Percentiles rank a stretch among this genome's conserved stretches.
phyloP scores from a whole-genome alignment of 257 asterid species.

The Knoxia roxburghii region DNA sequence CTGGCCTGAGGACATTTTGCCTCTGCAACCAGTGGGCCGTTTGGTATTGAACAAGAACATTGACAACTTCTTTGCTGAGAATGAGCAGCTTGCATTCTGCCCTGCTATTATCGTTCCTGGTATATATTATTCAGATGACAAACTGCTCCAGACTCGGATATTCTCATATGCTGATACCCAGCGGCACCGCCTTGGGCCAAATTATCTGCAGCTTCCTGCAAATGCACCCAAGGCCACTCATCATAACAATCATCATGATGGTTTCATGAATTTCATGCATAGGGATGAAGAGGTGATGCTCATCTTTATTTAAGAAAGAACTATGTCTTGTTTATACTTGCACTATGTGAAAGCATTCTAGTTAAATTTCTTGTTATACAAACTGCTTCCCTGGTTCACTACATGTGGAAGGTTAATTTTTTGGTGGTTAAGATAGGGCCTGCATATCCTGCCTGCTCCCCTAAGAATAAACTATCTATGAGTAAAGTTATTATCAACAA shows the following conservation, averaged over 20 bases:
- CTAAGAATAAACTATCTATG: no score
- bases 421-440: no score
- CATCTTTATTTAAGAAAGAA: not conserved
- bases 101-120: constrained; percentile 52
- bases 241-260: constrained; percentile 50
- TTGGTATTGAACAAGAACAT: constrained; percentile 88
- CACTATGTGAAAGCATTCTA: not conserved
- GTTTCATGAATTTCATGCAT: constrained; percentile 48
- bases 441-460: no score
- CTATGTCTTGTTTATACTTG: not conserved
- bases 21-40: constrained; percentile 97
- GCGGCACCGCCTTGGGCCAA: constrained; percentile 51
- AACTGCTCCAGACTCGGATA: constrained; percentile 42
- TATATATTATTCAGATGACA: constrained; percentile 41
- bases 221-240: constrained; percentile 49
- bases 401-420: no score
- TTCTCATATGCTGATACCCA: constrained; percentile 47
- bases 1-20: constrained; percentile 94
- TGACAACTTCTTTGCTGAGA: constrained; percentile 63
- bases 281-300: constrained; percentile 49
- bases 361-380: not conserved
- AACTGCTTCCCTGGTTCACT: no score
- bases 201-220: constrained; percentile 48
- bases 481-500: no score
- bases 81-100: constrained; percentile 51